Base-by-base conservation (phyloP, 2,329 filamentous ascomycete genomes). In the Fusarium torreyae region DNA sequence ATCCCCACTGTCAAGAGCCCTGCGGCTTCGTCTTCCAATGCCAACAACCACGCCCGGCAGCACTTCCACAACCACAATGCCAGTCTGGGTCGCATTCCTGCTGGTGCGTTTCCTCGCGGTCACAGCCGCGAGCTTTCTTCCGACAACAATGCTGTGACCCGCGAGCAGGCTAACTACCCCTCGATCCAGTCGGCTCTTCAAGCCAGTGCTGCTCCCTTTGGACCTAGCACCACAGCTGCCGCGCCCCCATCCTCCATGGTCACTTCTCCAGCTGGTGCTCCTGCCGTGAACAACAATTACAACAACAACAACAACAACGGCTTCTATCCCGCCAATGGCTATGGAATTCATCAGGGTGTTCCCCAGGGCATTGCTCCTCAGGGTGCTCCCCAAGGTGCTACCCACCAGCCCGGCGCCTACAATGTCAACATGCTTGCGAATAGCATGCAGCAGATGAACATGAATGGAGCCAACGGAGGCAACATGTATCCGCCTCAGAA, bases 1-100 rank as follows among this genome's bases (percentile, higher is more conserved):
- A 86, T 98, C 20, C 92, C 94, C 6, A 97, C 94, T 9, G 84
- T 94, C 75, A 97, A 96, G 86, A 91, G 86, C 70, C 84, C 87
- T 55, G 86, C 87, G 56, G 85, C 82, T 48, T 79, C 86, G 48
- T 75, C 77, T 34, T 77, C 77, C 74, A 86, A 83, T 66, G 81
- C 84, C 62, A 88, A 88, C 77, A 87, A 86, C 64, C 87, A 89
- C 72, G 87, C 87, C 4, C 86, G 88, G 78, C 86, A 89, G 79
- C 87, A 89, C 70, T 85, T 89, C 53, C 92, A 92, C 76, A 89
- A 94, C 72, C 93, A 95, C 81, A 95, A 94, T 78, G 91, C 91
- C 38, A 96, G 89, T 78, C 86, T 96, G 63, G 93, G 94, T 53
- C 91, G 93, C 56, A 93, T 94, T 75, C 92, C 93, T 33, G 85